These are phyloP conservation scores for Aspergillus vadensis DNA, from an alignment of 2,329 filamentous ascomycete genomes.

Conservation along the genomic window DNA sequence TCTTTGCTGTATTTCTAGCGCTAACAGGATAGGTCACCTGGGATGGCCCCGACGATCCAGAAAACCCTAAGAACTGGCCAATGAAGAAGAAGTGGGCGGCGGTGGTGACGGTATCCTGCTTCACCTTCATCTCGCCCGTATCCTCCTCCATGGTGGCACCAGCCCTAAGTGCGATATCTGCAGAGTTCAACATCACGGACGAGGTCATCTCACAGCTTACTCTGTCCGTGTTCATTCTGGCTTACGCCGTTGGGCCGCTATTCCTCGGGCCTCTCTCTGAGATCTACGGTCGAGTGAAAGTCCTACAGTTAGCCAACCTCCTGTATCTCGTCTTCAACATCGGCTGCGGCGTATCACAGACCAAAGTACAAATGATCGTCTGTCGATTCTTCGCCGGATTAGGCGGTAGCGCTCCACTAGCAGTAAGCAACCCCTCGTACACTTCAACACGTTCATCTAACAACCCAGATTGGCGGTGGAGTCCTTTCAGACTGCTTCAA, in stretches of 20 bases:
- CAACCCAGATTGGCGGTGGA: constrained; percentile 48
- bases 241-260: constrained; percentile 56
- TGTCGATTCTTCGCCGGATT: constrained; percentile 62
- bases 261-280: constrained; percentile 57
- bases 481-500: constrained; percentile 60
- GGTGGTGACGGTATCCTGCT: constrained; percentile 57
- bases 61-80: constrained; percentile 58
- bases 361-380: constrained; percentile 56
- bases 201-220: constrained; percentile 50
- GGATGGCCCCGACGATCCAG: constrained; percentile 55
- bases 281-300: constrained; percentile 57
- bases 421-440: constrained; percentile 36
- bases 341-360: constrained; percentile 59
- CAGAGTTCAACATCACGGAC: constrained; percentile 55
- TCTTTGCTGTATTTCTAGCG: neutral
- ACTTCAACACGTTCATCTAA: constrained; percentile 4
- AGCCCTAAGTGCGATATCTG: constrained; percentile 54
- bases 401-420: constrained; percentile 59
- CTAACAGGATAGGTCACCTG: constrained; percentile 43
- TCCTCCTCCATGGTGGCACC: constrained; percentile 63
- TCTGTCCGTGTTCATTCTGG: constrained; percentile 59
- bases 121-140: constrained; percentile 65
- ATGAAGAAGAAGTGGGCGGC: constrained; percentile 59
- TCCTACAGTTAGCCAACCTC: constrained; percentile 58
- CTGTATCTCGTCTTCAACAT: constrained; percentile 62